phyloP scores from a whole-genome alignment of 2,329 filamentous ascomycete genomes.

The Parastagonospora nodorum region DNA sequence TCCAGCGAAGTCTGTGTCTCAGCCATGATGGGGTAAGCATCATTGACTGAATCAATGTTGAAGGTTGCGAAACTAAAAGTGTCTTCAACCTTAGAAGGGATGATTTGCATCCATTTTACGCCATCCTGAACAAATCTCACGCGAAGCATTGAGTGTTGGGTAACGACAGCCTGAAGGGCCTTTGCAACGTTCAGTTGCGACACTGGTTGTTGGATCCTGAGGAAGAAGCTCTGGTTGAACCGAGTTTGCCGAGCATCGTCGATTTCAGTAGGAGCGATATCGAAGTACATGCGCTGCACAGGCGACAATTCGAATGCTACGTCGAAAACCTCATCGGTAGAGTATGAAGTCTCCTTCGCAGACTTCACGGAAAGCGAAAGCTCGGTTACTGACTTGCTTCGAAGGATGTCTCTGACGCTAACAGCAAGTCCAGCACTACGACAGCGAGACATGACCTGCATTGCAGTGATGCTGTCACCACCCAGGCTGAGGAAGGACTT shows the following conservation, averaged over 20 bases:
- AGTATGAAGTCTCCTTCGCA: neutral
- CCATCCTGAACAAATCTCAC: conserved; percentile 9
- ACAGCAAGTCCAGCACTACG: conserved; percentile 12
- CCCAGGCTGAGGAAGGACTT: conserved; percentile 25
- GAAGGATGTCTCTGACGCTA: conserved; percentile 22
- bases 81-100: conserved; percentile 6
- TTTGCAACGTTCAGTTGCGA: conserved; percentile 20
- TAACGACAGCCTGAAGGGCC: conserved; percentile 8
- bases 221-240: conserved; percentile 6
- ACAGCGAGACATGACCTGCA: conserved; percentile 21
- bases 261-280: conserved; percentile 3
- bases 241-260: conserved; percentile 22
- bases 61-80: conserved; percentile 13
- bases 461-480: conserved; percentile 32
- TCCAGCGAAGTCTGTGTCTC: conserved; percentile 14
- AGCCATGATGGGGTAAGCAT: conserved; percentile 25
- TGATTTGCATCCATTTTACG: conserved; percentile 22
- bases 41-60: conserved; percentile 1
- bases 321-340: conserved; percentile 7
- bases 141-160: conserved; percentile 25
- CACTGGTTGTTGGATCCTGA: conserved; percentile 28
- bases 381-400: conserved; percentile 15
- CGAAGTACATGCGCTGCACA: conserved; percentile 23
- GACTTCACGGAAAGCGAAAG: conserved; percentile 6
- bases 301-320: conserved; percentile 21